Base-by-base conservation (phyloP, 1,139 yeast genomes). In the Yarrowia galli region DNA sequence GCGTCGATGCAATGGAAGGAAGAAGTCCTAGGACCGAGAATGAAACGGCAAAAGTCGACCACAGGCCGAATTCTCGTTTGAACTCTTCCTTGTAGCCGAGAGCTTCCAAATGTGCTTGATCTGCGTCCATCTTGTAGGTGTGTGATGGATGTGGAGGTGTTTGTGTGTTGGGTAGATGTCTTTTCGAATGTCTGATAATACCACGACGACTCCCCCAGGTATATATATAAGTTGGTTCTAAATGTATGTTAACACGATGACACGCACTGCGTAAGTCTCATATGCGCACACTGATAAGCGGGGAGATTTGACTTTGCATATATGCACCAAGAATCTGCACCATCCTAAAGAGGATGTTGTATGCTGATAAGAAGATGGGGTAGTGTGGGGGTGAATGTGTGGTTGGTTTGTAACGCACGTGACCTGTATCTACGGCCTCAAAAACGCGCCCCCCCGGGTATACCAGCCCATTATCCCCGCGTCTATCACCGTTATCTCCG, bases 41-140 rank as follows among this genome's bases (percentile, higher is more conserved):
- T 5, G 91, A 86, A 10, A 88, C 91, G 16, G 88, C 84, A 72
- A 88, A 88, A 0, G 88, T 83, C 3, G 90, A 82, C 80, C 86
- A 83, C 32, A 87, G 75, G 6, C 86, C 82, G 71, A 87, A 87
- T 67, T 75, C 77, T 75, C 95, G 85, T 74, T 85, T 85, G 76
- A 89, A 86, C 74, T 89, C 93, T 72, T 86, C 91, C 74, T 87
- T 87, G 75, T 89, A 89, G 54, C 95, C 95, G 73, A 89, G 81
- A 20, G 89, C 88, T 3, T 70, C 75, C 61, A 75, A 70, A 15
- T 72, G 74, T 38, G 72, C 74, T 66, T 74, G 76, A 67, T 75
- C 77, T 5, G 72, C 69, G 18, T 70, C 68, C 54, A 70, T 61
- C 2, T 22, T 36, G 18, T 28, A 23, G 13, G 25, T 15, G n/a